A percentile compares a stretch with the other conserved stretches of the same genome.
These are phyloP conservation scores for Ananas comosus DNA, from an alignment of 176 grass and related monocot species.

Conservation along the genomic window DNA sequence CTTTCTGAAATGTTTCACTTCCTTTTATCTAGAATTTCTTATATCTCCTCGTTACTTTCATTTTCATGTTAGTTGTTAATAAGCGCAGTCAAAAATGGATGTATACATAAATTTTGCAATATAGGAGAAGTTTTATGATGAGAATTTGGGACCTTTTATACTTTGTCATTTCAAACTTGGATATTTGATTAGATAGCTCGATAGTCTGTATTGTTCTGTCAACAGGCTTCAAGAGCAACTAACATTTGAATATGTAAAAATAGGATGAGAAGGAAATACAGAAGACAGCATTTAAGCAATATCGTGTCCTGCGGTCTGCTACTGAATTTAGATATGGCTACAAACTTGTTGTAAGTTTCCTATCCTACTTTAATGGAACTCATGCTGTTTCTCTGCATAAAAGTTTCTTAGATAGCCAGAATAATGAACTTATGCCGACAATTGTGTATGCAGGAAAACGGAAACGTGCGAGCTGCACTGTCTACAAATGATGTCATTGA, in stretches of 20 bases:
- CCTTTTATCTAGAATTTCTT: too few species aligned
- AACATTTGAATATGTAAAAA: constrained; percentile 7
- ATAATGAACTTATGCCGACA: constrained; percentile 2
- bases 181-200: not conserved
- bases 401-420: not conserved
- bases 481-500: constrained; percentile 63
- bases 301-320: constrained; percentile 47
- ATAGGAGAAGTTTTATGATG: too few species aligned
- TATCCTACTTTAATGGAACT: not conserved
- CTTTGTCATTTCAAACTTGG: not conserved
- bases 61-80: too few species aligned
- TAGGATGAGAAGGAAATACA: constrained; percentile 86
- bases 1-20: too few species aligned
- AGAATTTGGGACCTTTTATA: not conserved
- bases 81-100: too few species aligned
- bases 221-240: not conserved
- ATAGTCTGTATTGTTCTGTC: not conserved
- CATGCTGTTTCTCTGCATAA: not conserved
- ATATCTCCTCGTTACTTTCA: too few species aligned
- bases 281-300: constrained; percentile 55
- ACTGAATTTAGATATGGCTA: constrained; percentile 81
- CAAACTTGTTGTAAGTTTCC: constrained; percentile 78
- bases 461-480: constrained; percentile 63
- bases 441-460: constrained; percentile 63
- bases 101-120: too few species aligned